Percentiles rank a stretch among this genome's conserved stretches.
Evolutionary conservation across 1,284 basidiomycete species (phyloP).

Genomic region (Acaromyces ingoldii): DNA sequence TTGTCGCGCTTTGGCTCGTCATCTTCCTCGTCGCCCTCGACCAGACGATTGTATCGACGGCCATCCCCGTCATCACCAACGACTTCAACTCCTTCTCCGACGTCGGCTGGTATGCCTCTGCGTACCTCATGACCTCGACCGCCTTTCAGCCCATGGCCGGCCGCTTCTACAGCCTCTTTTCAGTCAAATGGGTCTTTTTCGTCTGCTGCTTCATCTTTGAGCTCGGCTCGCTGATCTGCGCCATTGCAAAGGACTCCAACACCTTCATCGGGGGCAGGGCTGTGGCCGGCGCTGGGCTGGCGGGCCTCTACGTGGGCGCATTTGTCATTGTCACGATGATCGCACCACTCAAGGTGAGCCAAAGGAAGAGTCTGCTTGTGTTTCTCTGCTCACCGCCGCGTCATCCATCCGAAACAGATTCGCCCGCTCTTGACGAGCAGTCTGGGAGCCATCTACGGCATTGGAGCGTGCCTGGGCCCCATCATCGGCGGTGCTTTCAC

Average conservation of each 20-base stretch:
- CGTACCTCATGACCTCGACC: slow-evolving; percentile 36
- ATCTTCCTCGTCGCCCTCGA: slow-evolving; percentile 17
- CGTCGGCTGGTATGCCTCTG: slow-evolving; percentile 38
- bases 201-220: slow-evolving; percentile 26
- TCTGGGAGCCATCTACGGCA: slow-evolving; percentile 25
- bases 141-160: slow-evolving; percentile 40
- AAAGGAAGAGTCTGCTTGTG: too few species aligned
- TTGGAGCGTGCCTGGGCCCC: slow-evolving; percentile 26
- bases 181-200: slow-evolving; percentile 31
- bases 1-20: background rate
- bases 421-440: slow-evolving; percentile 20
- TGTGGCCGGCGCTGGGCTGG: slow-evolving; percentile 31
- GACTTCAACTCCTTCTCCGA: slow-evolving; percentile 27
- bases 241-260: slow-evolving; percentile 20
- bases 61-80: slow-evolving; percentile 30
- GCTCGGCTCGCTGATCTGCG: slow-evolving; percentile 38
- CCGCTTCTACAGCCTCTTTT: slow-evolving; percentile 27
- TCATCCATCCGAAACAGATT: too few species aligned
- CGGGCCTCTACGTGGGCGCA: slow-evolving; percentile 31
- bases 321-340: slow-evolving; percentile 30
- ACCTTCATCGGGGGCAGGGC: slow-evolving; percentile 42
- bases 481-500: slow-evolving; percentile 33
- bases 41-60: slow-evolving; percentile 38
- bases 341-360: slow-evolving; percentile 15
- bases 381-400: too few species aligned